Evolutionary conservation across 2,329 filamentous ascomycete genomes (phyloP), one percentile per base, ranked within the genome.

Genomic region (Arthrocladium fulminans): DNA sequence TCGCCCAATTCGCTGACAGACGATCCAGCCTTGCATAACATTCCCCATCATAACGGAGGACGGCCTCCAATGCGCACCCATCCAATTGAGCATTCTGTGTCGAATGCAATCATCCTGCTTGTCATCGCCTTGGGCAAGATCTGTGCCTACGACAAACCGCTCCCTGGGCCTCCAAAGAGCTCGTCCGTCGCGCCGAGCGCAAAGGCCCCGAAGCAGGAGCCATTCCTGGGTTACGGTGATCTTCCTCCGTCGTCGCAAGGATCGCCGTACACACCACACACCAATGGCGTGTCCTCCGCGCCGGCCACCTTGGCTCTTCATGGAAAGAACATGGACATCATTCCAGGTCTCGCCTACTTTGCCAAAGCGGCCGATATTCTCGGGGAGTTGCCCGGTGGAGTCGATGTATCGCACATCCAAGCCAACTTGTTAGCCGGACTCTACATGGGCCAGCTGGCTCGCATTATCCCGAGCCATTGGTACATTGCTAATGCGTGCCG

Each of bases 341-440:
- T 96, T 52, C 90, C 92, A 0, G 92, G 92, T 0, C 71, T 97
- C 49, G 84, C 88, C 24, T 96, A 96, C 63, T 96, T 89, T 63
- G 85, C 86, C 1, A 82, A 86, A 52, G 90, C 88, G 1, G 84
- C 84, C 1, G 84, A 92, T 53, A 95, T 97, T 30, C 70, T 97
- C 13, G 88, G 88, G 3, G 84, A 84, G 50, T 81, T 92, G 44
- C 75, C 82, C 29, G 89, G 86, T 10, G 84, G 84, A 0, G 86
- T 84, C 52, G 85, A 86, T 38, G 73, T 97, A 50, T 82, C 84
- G 55, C 84, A 92, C 61, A 86, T 94, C 3, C 89, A 95, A 63
- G 86, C 85, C 6, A 81, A 83, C 57, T 79, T 97, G 22, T 75
- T 97, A 41, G 88, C 88, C 13, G 88, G 87, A 2, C 69, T 98